Evolutionary conservation across 2,329 filamentous ascomycete species (phyloP).

Genomic region (Fusarium nodosum): DNA sequence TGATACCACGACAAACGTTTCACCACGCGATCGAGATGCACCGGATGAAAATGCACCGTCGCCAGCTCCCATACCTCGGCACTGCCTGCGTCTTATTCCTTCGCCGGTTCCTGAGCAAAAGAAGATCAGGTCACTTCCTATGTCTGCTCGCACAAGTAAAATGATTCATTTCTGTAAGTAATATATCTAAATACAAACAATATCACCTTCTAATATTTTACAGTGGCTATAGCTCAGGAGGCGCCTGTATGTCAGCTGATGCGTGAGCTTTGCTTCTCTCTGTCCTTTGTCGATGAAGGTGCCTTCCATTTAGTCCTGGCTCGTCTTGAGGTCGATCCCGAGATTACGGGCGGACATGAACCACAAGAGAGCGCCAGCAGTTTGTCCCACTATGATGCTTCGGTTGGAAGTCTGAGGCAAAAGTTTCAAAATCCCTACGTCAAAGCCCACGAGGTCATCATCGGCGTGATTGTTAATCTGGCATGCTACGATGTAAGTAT

Average conservation of each 20-base stretch:
- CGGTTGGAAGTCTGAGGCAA: background rate
- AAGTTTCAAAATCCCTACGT: background rate
- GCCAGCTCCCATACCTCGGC: background rate
- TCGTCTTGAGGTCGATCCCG: background rate
- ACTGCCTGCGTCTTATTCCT: background rate
- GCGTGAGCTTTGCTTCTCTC: constrained; percentile 18
- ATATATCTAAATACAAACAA: too few species aligned
- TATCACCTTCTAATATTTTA: background rate
- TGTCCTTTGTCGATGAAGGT: constrained; percentile 25
- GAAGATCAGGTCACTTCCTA: background rate
- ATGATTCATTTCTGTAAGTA: background rate
- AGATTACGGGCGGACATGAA: background rate
- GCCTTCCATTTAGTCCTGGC: constrained; percentile 22
- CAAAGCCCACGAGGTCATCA: background rate
- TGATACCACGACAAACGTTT: background rate
- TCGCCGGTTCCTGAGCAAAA: background rate
- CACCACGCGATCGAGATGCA: background rate
- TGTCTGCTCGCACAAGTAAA: background rate
- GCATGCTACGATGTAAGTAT: constrained; percentile 1
- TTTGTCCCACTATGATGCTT: background rate
- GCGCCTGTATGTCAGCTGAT: constrained; percentile 6
- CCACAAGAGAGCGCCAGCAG: background rate
- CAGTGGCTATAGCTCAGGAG: background rate
- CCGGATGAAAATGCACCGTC: background rate
- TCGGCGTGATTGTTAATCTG: constrained; percentile 1